Evolutionary conservation across 495 filamentous ascomycete genomes (phyloP).

Genomic region (Lindgomyces ingoldianus): DNA sequence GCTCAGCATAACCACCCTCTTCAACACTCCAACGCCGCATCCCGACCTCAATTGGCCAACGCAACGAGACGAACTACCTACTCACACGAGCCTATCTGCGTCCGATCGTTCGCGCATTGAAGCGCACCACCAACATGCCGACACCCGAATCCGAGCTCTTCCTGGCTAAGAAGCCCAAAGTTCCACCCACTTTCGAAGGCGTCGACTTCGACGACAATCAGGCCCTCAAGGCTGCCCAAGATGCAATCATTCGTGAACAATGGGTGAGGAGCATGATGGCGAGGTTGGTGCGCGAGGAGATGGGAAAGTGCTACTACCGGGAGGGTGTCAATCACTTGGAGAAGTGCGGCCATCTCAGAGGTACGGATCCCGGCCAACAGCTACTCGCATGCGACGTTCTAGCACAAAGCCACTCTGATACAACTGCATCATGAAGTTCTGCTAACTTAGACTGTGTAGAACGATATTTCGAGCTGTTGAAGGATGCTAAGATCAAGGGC

Average conservation of each 20-base stretch:
- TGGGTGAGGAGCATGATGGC: slow-evolving; percentile 99
- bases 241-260: slow-evolving; percentile 92
- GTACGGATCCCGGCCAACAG: slow-evolving; percentile 47
- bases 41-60: background rate
- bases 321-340: slow-evolving; percentile 97
- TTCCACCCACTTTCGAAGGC: slow-evolving; percentile 91
- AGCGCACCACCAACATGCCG: slow-evolving; percentile 59
- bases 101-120: background rate
- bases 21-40: background rate
- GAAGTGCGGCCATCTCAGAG: slow-evolving; percentile 90
- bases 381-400: background rate
- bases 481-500: slow-evolving; percentile 79
- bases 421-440: background rate
- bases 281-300: slow-evolving; percentile 84
- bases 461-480: slow-evolving; percentile 87
- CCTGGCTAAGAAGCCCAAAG: slow-evolving; percentile 92
- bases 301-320: slow-evolving; percentile 91
- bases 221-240: slow-evolving; percentile 88
- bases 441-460: slow-evolving; percentile 55
- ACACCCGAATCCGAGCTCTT: slow-evolving; percentile 91
- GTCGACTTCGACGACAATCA: slow-evolving; percentile 94
- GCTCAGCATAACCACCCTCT: background rate
- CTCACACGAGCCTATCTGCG: background rate
- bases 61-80: background rate
- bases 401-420: background rate